A percentile compares a stretch with the other conserved stretches of the same genome.
Evolutionary conservation across 768 basidiomycete species (phyloP).

Genomic region (Mycena vitilis): DNA sequence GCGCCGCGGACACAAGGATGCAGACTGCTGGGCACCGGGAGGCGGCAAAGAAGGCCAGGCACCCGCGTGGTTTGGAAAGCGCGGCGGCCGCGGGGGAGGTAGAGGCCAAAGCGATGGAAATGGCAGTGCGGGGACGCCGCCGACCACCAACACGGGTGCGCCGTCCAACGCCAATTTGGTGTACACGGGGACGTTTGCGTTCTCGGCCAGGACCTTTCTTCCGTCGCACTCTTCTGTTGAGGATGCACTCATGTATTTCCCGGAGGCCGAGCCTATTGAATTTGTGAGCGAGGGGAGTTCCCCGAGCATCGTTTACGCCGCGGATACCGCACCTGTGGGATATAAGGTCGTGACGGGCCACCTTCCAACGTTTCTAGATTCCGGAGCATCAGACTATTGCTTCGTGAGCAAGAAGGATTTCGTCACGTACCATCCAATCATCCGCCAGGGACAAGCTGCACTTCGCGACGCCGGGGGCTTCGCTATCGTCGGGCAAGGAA

Average conservation of each 20-base stretch:
- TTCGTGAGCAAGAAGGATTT: constrained; percentile 18
- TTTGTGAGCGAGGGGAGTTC: background rate
- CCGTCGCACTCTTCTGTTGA: background rate
- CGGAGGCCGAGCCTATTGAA: background rate
- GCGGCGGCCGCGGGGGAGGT: background rate
- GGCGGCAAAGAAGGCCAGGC: constrained; percentile 1
- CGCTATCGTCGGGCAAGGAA: constrained; percentile 38
- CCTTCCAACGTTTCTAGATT: constrained; percentile 8
- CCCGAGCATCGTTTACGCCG: background rate
- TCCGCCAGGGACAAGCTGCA: constrained; percentile 33
- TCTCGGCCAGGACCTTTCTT: background rate
- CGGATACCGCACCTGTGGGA: background rate
- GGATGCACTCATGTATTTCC: background rate
- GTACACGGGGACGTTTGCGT: constrained; percentile 1
- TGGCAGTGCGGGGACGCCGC: background rate
- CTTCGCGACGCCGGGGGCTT: constrained; percentile 39
- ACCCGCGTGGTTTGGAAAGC: background rate
- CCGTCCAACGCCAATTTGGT: background rate
- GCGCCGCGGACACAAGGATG: background rate
- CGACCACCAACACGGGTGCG: too few species aligned
- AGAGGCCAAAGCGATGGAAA: background rate
- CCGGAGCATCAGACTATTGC: constrained; percentile 21
- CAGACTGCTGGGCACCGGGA: background rate
- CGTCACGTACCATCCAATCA: constrained; percentile 20
- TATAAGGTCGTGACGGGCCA: background rate